These are phyloP conservation scores for Conticribra guillardii DNA, from an alignment of 108 stramenopile genomes.

Conservation along the genomic window DNA sequence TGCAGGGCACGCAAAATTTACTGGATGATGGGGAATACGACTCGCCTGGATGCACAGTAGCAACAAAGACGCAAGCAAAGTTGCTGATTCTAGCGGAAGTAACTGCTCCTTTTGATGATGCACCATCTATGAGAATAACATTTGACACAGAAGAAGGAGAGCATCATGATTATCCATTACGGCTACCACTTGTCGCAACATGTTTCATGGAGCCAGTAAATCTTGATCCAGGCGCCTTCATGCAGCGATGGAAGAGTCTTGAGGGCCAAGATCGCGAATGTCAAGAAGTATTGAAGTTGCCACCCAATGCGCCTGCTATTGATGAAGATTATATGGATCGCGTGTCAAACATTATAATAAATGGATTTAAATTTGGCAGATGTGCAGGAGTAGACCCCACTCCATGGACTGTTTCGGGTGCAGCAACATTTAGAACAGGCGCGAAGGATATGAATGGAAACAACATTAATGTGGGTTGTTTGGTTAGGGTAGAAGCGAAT, in stretches of 20 bases:
- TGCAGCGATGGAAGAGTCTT: constrained; percentile 92
- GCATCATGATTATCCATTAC: constrained; percentile 83
- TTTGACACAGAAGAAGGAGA: constrained; percentile 87
- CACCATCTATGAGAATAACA: constrained; percentile 85
- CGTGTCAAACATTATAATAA: constrained; percentile 80
- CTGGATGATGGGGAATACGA: constrained; percentile 74
- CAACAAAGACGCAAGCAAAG: constrained; percentile 85
- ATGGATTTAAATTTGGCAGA: constrained; percentile 86
- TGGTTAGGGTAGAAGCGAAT: constrained; percentile 91
- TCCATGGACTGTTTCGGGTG: constrained; percentile 89
- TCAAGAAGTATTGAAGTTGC: constrained; percentile 92
- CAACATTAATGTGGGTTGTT: constrained; percentile 89
- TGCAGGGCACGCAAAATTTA: constrained; percentile 85
- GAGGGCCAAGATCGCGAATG: constrained; percentile 91
- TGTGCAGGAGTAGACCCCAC: constrained; percentile 88
- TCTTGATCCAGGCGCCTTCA: constrained; percentile 63
- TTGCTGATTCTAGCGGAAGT: constrained; percentile 83
- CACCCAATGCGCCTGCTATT: constrained; percentile 70
- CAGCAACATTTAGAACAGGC: constrained; percentile 86
- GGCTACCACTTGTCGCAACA: constrained; percentile 91
- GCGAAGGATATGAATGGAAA: constrained; percentile 89
- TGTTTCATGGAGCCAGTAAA: constrained; percentile 93
- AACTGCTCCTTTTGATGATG: constrained; percentile 90
- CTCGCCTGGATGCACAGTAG: constrained; percentile 77
- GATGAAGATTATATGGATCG: constrained; percentile 89